Conservation (phyloP, 176 grass and related monocot species). For the Echinochloa phyllopogon region DNA sequence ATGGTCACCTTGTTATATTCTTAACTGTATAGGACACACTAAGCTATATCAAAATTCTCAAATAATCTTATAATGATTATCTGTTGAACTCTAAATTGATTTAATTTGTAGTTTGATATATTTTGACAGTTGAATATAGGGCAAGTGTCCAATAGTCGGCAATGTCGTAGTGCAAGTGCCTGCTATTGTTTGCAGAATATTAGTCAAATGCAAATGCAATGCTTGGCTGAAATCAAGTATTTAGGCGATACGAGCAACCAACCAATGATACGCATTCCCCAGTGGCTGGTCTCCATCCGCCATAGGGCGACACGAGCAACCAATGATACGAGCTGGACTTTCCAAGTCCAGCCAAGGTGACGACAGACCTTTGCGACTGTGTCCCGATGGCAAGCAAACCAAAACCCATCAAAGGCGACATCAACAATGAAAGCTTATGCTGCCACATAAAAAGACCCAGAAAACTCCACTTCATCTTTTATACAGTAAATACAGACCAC, state of each 20-base stretch:
- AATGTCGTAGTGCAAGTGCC: too few relatives aligned
- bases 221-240: background rate
- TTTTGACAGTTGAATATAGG: slow-evolving; percentile 3
- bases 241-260: background rate
- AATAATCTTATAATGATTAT: background rate
- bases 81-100: background rate
- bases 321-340: background rate
- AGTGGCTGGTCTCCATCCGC: too few relatives aligned
- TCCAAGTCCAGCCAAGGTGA: background rate
- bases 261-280: background rate
- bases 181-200: background rate
- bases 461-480: too few relatives aligned
- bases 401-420: background rate
- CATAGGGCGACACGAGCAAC: background rate
- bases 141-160: background rate
- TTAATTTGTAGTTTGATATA: slow-evolving; percentile 21
- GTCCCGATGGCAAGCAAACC: background rate
- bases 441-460: too few relatives aligned
- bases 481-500: too few relatives aligned
- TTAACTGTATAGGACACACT: background rate
- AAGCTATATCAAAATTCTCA: background rate
- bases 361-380: background rate
- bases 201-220: background rate
- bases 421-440: background rate
- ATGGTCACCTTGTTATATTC: background rate